These are phyloP conservation scores for Clarireedia sp. DNA, from an alignment of 2,329 filamentous ascomycete genomes.

Conservation along the genomic window DNA sequence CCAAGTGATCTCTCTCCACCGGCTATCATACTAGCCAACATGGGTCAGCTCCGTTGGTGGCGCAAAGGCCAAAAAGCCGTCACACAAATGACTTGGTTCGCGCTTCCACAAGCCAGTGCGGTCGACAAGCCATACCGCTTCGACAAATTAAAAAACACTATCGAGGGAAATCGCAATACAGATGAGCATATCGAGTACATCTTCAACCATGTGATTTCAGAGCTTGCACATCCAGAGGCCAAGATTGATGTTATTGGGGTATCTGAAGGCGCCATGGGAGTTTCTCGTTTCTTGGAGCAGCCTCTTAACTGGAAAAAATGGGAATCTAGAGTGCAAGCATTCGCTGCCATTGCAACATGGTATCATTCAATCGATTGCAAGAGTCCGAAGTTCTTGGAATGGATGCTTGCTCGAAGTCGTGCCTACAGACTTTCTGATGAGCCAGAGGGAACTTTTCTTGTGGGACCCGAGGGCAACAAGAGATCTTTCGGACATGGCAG, in stretches of 20 bases:
- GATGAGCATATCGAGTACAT: slow-evolving; percentile 58
- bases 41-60: slow-evolving; percentile 71
- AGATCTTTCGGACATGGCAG: slow-evolving; percentile 42
- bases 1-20: slow-evolving; percentile 31
- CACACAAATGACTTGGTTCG: slow-evolving; percentile 47
- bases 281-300: slow-evolving; percentile 50
- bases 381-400: slow-evolving; percentile 16
- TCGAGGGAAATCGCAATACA: slow-evolving; percentile 50
- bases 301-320: slow-evolving; percentile 43
- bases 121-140: slow-evolving; percentile 49
- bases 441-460: slow-evolving; percentile 44
- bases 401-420: slow-evolving; percentile 39
- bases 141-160: slow-evolving; percentile 47
- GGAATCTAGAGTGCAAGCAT: slow-evolving; percentile 37
- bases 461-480: slow-evolving; percentile 38
- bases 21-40: slow-evolving; percentile 68
- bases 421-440: slow-evolving; percentile 50
- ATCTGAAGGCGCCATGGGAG: slow-evolving; percentile 54
- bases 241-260: slow-evolving; percentile 64
- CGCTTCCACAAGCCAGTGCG: slow-evolving; percentile 53
- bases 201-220: slow-evolving; percentile 54
- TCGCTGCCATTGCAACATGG: slow-evolving; percentile 44
- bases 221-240: slow-evolving; percentile 40
- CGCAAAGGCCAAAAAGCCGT: slow-evolving; percentile 53
- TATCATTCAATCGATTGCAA: slow-evolving; percentile 34